A percentile compares a stretch with the other conserved stretches of the same genome.
Evolutionary conservation across 2,329 filamentous ascomycete species (phyloP).

Genomic region (Neofusicoccum sp.): DNA sequence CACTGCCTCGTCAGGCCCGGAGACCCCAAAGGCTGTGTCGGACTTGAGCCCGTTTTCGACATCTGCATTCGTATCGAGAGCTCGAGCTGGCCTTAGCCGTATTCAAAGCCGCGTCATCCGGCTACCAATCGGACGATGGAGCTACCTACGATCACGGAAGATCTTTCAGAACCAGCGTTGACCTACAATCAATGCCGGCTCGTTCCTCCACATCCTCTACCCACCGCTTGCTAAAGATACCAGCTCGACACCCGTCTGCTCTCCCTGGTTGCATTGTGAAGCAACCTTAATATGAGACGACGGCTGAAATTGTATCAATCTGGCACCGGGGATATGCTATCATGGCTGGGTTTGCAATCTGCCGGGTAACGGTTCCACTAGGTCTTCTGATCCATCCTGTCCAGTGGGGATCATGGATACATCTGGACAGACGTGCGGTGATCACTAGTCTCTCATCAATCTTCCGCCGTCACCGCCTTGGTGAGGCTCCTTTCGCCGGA

Average conservation of each 20-base stretch:
- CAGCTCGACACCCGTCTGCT: background rate
- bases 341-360: no score
- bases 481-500: no score
- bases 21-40: background rate
- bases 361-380: no score
- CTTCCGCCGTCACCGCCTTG: no score
- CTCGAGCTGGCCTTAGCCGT: background rate
- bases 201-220: background rate
- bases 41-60: background rate
- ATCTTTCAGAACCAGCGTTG: background rate
- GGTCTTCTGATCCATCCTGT: no score
- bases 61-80: background rate
- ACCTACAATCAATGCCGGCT: background rate
- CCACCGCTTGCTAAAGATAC: background rate
- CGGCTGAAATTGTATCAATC: no score
- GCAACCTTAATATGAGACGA: no score
- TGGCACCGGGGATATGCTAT: no score
- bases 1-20: no score
- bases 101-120: conserved; percentile 5
- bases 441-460: no score
- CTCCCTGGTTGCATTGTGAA: background rate
- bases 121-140: background rate
- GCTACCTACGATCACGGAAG: background rate
- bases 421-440: no score
- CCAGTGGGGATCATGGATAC: no score